These are phyloP conservation scores for Pestalotiopsis sp. DNA, from an alignment of 2,329 filamentous ascomycete species.

Conservation along the genomic window DNA sequence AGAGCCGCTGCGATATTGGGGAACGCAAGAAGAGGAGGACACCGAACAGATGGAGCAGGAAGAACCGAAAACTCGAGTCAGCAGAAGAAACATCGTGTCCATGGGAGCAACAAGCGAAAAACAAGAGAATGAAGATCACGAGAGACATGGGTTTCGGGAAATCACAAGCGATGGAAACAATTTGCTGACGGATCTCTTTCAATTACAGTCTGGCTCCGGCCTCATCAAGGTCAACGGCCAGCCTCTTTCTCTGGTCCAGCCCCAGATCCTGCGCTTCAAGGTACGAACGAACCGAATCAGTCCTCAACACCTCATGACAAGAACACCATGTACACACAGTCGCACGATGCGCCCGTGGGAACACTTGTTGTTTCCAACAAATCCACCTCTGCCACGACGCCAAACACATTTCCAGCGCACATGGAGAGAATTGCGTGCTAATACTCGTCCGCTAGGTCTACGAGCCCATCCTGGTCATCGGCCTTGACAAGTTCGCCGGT, in stretches of 20 bases:
- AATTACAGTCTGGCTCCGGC: constrained; percentile 50
- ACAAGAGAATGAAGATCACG: constrained; percentile 13
- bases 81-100: neutral
- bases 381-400: neutral
- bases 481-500: constrained; percentile 94
- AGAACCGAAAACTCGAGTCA: neutral
- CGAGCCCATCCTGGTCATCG: constrained; percentile 96
- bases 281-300: constrained; percentile 44
- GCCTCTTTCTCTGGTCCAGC: constrained; percentile 90
- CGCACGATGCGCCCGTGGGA: neutral
- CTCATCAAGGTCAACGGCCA: constrained; percentile 99
- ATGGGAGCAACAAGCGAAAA: constrained; percentile 3
- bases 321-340: neutral
- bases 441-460: constrained; percentile 68
- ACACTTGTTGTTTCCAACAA: neutral
- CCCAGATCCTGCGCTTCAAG: constrained; percentile 98
- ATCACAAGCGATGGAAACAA: constrained; percentile 4
- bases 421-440: constrained; percentile 15
- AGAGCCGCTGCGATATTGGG: neutral
- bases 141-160: neutral
- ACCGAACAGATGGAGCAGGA: constrained; percentile 8
- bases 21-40: neutral
- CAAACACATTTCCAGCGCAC: neutral
- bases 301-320: neutral
- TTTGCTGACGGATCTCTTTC: constrained; percentile 19